Percentiles rank a stretch among this genome's conserved stretches.
These are phyloP conservation scores for Priceomyces medius DNA, from an alignment of 805 yeast genomes.

Conservation along the genomic window DNA sequence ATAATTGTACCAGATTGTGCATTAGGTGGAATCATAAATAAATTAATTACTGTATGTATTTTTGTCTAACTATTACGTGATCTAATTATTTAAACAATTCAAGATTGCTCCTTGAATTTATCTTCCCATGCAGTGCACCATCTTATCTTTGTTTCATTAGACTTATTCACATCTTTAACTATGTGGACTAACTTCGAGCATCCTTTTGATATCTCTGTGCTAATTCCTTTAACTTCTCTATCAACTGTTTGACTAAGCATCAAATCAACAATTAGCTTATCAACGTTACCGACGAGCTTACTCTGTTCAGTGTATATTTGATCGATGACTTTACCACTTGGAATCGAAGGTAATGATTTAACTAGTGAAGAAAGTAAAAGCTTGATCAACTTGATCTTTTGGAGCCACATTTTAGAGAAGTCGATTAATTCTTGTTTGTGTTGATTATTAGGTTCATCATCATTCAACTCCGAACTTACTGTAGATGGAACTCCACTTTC, in stretches of 20 bases:
- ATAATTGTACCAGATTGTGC: conserved; percentile 6
- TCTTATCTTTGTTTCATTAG: conserved; percentile 51
- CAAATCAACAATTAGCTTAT: conserved; percentile 57
- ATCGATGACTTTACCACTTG: conserved; percentile 47
- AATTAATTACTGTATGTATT: neutral
- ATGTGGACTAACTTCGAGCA: conserved; percentile 31
- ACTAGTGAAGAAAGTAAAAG: conserved; percentile 56
- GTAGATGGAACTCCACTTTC: conserved; percentile 15
- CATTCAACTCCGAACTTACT: conserved; percentile 9
- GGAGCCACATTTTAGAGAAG: conserved; percentile 50
- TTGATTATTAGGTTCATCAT: conserved; percentile 28
- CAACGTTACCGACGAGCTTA: conserved; percentile 47
- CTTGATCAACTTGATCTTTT: conserved; percentile 55
- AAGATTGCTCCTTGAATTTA: conserved; percentile 33
- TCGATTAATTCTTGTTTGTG: conserved; percentile 29
- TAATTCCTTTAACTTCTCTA: conserved; percentile 29
- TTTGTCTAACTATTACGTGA: neutral
- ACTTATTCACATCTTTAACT: conserved; percentile 47
- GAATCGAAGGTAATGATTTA: conserved; percentile 53
- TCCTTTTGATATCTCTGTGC: conserved; percentile 23
- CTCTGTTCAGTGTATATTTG: conserved; percentile 43
- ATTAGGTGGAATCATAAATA: neutral
- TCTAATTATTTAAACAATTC: too few species aligned
- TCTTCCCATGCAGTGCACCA: conserved; percentile 58
- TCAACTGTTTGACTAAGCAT: conserved; percentile 48